phyloP scores from a whole-genome alignment of 495 filamentous ascomycete species.

The Talaromyces adpressus region DNA sequence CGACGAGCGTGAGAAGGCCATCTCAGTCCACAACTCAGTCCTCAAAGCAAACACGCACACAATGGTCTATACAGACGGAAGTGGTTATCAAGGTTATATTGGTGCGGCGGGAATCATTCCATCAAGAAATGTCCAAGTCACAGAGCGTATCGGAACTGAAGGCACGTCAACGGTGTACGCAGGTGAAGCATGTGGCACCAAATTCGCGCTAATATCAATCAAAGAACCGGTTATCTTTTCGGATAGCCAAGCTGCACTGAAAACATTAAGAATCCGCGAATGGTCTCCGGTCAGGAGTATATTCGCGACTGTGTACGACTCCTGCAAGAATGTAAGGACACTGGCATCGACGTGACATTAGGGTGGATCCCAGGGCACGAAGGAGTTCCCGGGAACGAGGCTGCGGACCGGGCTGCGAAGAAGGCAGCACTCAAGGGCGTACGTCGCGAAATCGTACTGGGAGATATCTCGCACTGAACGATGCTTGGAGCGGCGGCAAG shows the following conservation, averaged over 20 bases:
- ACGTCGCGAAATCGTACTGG: no score
- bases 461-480: no score
- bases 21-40: neutral
- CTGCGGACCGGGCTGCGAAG: no score
- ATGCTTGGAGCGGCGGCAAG: no score
- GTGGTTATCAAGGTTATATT: conserved; percentile 7
- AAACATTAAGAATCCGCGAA: conserved; percentile 1
- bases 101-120: conserved; percentile 1
- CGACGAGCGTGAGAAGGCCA: conserved; percentile 9
- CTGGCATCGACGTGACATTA: neutral
- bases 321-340: neutral
- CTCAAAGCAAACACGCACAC: neutral
- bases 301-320: neutral
- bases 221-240: neutral
- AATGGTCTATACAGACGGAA: conserved; percentile 6
- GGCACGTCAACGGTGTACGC: neutral
- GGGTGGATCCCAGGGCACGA: conserved; percentile 13
- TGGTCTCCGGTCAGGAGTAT: neutral
- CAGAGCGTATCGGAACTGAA: conserved; percentile 4
- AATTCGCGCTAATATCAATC: neutral
- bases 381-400: neutral
- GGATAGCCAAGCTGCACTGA: conserved; percentile 5
- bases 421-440: no score
- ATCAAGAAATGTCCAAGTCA: neutral
- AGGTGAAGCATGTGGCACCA: neutral